Base-by-base conservation (phyloP, 1,284 basidiomycete genomes). In the Microbotryum intermedium region DNA sequence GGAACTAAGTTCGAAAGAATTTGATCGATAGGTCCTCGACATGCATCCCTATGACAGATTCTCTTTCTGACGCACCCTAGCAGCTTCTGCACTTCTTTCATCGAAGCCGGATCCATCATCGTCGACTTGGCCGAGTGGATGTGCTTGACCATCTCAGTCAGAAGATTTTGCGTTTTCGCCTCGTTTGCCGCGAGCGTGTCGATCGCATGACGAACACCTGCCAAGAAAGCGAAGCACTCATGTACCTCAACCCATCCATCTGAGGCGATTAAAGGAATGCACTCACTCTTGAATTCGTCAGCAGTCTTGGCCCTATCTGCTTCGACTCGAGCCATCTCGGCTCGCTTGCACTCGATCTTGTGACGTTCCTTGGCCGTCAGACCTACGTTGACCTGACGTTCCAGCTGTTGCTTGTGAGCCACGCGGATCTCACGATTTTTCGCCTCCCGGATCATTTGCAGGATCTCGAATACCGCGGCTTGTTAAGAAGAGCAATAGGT, bases 391-490 rank as follows among this genome's bases (percentile, higher is more conserved):
- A 26, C 26, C 13, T 47, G 47, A 16, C 48, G 28, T n/a, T 58
- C 60, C 13, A 39, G 34, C 10, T 58, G 56, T 21, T 42, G 28
- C 29, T 54, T 45, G 29, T 48, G 50, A 16, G 43, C 42, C 30
- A 60, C 61, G 21, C 57, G 49, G 2, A 43, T 51, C 4, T 29
- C 57, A 43, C 59, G 65, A 44, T 62, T 52, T 18, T 43, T 50
- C 16, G 34, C 30, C 10, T 67, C 65, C 10, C 55, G 57, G 43
- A 61, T 50, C 5, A 50, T 44, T 25, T 55, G 26, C 1, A 67
- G 54, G 50, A 67, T 62, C 42, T 64, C 65, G 26, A 55, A 53
- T n/a, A 67, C 50, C 3, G 61, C 59, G 21, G 52, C 65, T 66
- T 25, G 5, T 13, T 11, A 3, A 8, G 11, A 10, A 29, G n/a